Conservation (phyloP, 176 grass and related monocot genomes). For the Hordeum marinum region DNA sequence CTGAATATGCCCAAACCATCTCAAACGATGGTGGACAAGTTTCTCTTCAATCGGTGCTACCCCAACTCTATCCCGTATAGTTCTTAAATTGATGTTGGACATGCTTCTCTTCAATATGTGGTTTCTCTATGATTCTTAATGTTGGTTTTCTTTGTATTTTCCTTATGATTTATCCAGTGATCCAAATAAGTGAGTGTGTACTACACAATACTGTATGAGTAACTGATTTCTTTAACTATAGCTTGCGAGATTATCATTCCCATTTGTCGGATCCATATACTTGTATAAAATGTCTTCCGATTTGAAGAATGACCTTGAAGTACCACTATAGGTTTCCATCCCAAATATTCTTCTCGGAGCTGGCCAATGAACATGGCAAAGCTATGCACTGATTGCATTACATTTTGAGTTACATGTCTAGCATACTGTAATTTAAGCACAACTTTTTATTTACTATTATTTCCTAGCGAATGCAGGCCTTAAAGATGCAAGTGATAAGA, state of each 20-base stretch:
- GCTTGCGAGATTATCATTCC: neutral
- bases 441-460: neutral
- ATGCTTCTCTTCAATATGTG: neutral
- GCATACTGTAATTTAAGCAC: neutral
- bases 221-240: neutral
- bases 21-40: too few relatives aligned
- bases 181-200: neutral
- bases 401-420: constrained; percentile 22
- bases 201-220: neutral
- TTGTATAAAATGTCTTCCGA: neutral
- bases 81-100: too few relatives aligned
- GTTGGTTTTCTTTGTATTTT: neutral
- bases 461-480: constrained; percentile 58
- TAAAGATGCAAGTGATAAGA: constrained; percentile 99
- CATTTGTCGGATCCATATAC: neutral
- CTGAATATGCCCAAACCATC: too few relatives aligned
- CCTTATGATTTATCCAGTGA: neutral
- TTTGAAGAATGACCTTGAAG: neutral
- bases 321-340: neutral
- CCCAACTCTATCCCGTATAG: too few relatives aligned
- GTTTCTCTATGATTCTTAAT: neutral
- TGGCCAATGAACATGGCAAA: neutral
- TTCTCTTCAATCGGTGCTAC: too few relatives aligned
- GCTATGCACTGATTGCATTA: neutral
- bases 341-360: constrained; percentile 1